Evolutionary conservation across 805 yeast genomes (phyloP).

Genomic region (Jamesozyma jinghongensis): DNA sequence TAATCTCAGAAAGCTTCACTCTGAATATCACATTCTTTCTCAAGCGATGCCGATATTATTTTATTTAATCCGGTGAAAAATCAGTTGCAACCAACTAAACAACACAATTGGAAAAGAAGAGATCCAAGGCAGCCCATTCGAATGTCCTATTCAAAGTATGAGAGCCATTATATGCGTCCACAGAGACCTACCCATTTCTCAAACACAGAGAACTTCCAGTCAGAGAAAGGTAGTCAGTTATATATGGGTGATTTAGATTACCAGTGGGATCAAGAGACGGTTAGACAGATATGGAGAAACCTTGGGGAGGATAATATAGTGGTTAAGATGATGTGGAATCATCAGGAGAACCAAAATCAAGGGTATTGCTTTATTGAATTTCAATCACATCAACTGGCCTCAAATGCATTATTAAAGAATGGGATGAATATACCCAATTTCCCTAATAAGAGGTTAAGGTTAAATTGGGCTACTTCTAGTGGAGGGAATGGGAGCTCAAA

Average conservation of each 20-base stretch:
- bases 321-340: slow-evolving; percentile 68
- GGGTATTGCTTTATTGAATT: slow-evolving; percentile 83
- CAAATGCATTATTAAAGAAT: slow-evolving; percentile 55
- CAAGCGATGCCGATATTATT: too few species aligned
- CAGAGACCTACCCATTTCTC: background rate
- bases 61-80: too few species aligned
- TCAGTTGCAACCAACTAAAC: too few species aligned
- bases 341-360: slow-evolving; percentile 37
- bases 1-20: too few species aligned
- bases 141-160: slow-evolving; percentile 11
- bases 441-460: slow-evolving; percentile 46
- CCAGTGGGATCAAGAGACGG: slow-evolving; percentile 64
- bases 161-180: background rate
- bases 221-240: slow-evolving; percentile 27
- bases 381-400: slow-evolving; percentile 48
- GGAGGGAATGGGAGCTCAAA: slow-evolving; percentile 1
- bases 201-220: background rate
- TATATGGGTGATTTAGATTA: slow-evolving; percentile 94
- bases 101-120: too few species aligned
- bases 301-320: slow-evolving; percentile 52
- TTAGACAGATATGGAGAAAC: slow-evolving; percentile 59
- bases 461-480: slow-evolving; percentile 66
- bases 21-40: too few species aligned
- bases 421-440: slow-evolving; percentile 59
- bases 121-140: too few species aligned